Evolutionary conservation across 495 filamentous ascomycete genomes (phyloP), one percentile per base, ranked within the genome.

Genomic region (Penicillium samsonianum): DNA sequence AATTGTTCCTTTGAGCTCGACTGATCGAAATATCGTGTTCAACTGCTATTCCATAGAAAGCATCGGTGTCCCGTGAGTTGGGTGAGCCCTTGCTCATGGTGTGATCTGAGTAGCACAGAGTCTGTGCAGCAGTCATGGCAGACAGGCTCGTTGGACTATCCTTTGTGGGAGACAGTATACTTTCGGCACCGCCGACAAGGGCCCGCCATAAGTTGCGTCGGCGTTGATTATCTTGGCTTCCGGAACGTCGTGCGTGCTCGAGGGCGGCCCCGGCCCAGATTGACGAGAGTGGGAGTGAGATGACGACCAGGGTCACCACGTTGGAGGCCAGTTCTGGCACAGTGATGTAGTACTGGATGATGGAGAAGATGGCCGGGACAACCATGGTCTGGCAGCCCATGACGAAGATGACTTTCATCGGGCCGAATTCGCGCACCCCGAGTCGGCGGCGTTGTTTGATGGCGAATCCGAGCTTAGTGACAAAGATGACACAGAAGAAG

Each of bases 321-420:
- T 88, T 77, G 38, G 87, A 81, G 55, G 72, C 68, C 35, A 89
- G 73, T 51, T 86, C 81, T 4, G 84, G 82, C 58, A 88, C 82
- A 20, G 58, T 57, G 51, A 71, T 60, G 16, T 68, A 53, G 67
- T 82, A 90, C 58, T 90, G 80, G 19, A 91, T 67, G 58, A 83
- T 78, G 2, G 85, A 83, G 69, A 96, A 90, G 59, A 92, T 65
- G 19, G 87, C 90, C 86, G 92, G 92, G 50, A 94, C 75, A 30
- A 92, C 65, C 80, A 96, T 81, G 19, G 88, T 90, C 70, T 90
- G 88, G 57, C 83, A 87, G 45, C 87, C 85, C 81, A 90, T 87
- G 57, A 89, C 79, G 65, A 88, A 88, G 57, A 91, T 82, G 52
- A 87, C 80, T 61, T 86, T 83, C 77, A 91, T 84, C 0, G 86